Conservation (phyloP, 495 filamentous ascomycete species). For the Neurospora tetrasperma region DNA sequence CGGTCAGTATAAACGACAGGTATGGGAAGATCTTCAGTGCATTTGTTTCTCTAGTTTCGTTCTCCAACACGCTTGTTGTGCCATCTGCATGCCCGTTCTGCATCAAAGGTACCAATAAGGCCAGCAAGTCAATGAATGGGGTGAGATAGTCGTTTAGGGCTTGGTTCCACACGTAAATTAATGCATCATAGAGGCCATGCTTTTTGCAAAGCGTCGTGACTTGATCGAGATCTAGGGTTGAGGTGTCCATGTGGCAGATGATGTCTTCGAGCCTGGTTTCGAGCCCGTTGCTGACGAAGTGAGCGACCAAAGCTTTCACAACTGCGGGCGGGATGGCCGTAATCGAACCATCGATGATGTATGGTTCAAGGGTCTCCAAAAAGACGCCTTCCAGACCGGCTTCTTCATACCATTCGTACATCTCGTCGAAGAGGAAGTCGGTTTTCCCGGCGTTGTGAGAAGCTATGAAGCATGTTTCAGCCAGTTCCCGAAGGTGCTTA, state of each 20-base stretch:
- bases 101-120: constrained; percentile 52
- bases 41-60: constrained; percentile 47
- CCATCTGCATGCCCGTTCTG: constrained; percentile 38
- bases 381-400: constrained; percentile 62
- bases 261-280: constrained; percentile 82
- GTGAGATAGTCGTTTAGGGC: constrained; percentile 83
- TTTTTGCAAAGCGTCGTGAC: constrained; percentile 83
- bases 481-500: constrained; percentile 63
- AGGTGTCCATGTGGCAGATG: constrained; percentile 83
- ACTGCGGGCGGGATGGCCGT: constrained; percentile 68
- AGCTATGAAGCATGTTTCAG: constrained; percentile 70
- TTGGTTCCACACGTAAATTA: constrained; percentile 95
- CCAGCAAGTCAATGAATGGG: constrained; percentile 73
- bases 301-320: constrained; percentile 72
- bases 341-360: constrained; percentile 70
- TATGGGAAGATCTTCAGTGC: constrained; percentile 92
- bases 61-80: constrained; percentile 32
- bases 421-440: constrained; percentile 83
- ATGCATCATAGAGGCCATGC: constrained; percentile 84
- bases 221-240: constrained; percentile 89
- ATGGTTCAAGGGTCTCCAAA: constrained; percentile 74
- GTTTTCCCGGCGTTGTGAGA: constrained; percentile 64
- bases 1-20: constrained; percentile 84
- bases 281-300: constrained; percentile 63
- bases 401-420: constrained; percentile 83